Conservation (phyloP, 2,329 filamentous ascomycete species). For the Pseudocercospora musae region DNA sequence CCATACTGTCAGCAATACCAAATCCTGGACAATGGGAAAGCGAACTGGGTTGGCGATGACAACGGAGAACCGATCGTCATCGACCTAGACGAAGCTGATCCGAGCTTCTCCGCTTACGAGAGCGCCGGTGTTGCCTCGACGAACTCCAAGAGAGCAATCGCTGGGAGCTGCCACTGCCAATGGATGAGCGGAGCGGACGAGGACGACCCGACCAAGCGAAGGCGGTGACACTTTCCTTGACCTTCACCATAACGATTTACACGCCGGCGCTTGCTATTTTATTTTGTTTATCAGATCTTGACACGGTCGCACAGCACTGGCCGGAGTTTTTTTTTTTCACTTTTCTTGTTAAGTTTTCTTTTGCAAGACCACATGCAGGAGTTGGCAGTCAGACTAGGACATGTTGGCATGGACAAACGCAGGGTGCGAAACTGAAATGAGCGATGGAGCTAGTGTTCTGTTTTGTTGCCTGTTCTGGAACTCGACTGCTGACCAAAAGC, state of each 20-base stretch:
- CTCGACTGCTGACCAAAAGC: slow-evolving; percentile 10
- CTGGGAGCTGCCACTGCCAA: slow-evolving; percentile 37
- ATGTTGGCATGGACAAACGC: slow-evolving; percentile 4
- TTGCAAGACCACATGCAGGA: background rate
- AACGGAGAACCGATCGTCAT: slow-evolving; percentile 39
- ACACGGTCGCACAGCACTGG: slow-evolving; percentile 10
- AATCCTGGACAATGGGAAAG: slow-evolving; percentile 51
- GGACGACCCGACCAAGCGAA: background rate
- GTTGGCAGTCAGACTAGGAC: slow-evolving; percentile 5
- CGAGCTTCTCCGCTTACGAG: slow-evolving; percentile 29
- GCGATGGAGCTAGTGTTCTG: slow-evolving; percentile 15
- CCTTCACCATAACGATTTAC: background rate
- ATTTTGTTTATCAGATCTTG: slow-evolving; percentile 2
- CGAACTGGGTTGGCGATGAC: slow-evolving; percentile 38
- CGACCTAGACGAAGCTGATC: slow-evolving; percentile 42
- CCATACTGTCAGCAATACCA: slow-evolving; percentile 66
- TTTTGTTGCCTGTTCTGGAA: background rate
- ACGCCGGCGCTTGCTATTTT: background rate
- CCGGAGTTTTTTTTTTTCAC: slow-evolving; percentile 2
- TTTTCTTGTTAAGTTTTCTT: background rate
- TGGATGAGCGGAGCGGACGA: slow-evolving; percentile 31
- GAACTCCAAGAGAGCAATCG: slow-evolving; percentile 17
- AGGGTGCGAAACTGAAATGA: slow-evolving; percentile 10
- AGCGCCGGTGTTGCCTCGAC: slow-evolving; percentile 18
- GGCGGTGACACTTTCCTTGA: background rate